Conservation (phyloP, 345 rosid genomes). For the Aethionema arabicum region DNA sequence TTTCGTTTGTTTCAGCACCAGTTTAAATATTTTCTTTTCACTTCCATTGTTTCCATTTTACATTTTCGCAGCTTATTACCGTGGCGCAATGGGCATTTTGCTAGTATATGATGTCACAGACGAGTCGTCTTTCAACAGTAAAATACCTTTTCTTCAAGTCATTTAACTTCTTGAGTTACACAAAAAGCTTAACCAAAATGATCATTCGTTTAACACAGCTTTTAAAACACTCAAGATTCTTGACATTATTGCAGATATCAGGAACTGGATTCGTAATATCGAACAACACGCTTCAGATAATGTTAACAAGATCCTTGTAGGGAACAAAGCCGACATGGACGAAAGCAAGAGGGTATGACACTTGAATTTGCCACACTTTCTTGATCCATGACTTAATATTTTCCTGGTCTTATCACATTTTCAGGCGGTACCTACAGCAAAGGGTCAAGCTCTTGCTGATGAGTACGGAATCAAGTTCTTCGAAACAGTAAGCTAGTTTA, state of each 20-base stretch:
- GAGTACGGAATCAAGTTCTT: constrained; percentile 97
- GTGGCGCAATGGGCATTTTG: constrained; percentile 95
- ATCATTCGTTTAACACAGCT: not conserved
- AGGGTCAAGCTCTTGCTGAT: constrained; percentile 98
- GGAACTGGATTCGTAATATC: constrained; percentile 99
- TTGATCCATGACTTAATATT: not conserved
- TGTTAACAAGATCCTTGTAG: constrained; percentile 95
- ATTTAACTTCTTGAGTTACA: not conserved
- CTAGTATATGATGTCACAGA: constrained; percentile 88
- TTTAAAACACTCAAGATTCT: not conserved
- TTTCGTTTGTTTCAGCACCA: not conserved
- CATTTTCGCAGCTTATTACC: constrained; percentile 64
- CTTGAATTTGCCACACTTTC: not conserved
- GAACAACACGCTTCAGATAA: constrained; percentile 99
- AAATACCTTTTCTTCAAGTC: constrained; percentile 17
- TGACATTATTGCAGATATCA: constrained; percentile 63
- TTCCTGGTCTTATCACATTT: constrained; percentile 27
- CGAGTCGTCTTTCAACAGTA: constrained; percentile 88
- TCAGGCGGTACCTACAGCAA: constrained; percentile 93
- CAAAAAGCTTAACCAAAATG: not conserved
- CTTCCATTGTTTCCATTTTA: not conserved
- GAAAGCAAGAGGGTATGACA: constrained; percentile 90
- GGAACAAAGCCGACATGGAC: constrained; percentile 99
- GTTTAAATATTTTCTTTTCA: constrained; percentile 15
- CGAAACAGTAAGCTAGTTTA: constrained; percentile 66